A percentile compares a stretch with the other conserved stretches of the same genome.
These are phyloP conservation scores for Laetiporus sulphureus DNA, from an alignment of 1,284 basidiomycete genomes.

Conservation along the genomic window DNA sequence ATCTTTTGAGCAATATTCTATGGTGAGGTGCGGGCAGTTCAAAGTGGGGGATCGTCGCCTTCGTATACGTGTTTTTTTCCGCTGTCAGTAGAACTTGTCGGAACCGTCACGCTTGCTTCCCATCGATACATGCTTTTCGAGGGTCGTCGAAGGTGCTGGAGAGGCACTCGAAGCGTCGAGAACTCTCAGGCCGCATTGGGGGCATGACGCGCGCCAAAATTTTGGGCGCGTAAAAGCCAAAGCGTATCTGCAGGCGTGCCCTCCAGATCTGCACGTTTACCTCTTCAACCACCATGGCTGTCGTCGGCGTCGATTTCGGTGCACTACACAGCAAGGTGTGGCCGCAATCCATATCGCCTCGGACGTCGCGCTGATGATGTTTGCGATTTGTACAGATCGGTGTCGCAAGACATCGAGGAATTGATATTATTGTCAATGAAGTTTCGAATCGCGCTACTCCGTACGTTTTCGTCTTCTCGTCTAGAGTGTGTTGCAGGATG, in stretches of 20 bases:
- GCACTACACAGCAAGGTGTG: constrained; percentile 78
- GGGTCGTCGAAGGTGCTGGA: not conserved
- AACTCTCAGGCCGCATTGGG: too few relatives aligned
- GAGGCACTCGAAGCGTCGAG: too few relatives aligned
- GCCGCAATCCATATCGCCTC: constrained; percentile 2
- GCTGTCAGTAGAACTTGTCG: too few relatives aligned
- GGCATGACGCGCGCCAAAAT: constrained; percentile 18
- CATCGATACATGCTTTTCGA: too few relatives aligned
- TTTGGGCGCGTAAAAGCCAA: constrained; percentile 27
- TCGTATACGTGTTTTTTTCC: too few relatives aligned
- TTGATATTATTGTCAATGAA: constrained; percentile 94
- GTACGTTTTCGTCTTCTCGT: constrained; percentile 39
- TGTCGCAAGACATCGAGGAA: constrained; percentile 87
- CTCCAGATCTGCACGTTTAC: constrained; percentile 1
- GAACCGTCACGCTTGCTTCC: too few relatives aligned
- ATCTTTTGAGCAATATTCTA: too few relatives aligned
- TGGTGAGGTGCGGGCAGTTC: too few relatives aligned
- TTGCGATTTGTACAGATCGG: constrained; percentile 57
- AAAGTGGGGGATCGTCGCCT: too few relatives aligned
- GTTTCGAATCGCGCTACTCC: constrained; percentile 93
- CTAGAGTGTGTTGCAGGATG: not conserved
- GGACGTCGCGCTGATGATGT: constrained; percentile 11
- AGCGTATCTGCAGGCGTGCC: not conserved
- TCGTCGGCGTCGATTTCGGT: constrained; percentile 91
- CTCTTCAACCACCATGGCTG: constrained; percentile 51